Percentiles rank a stretch among this genome's conserved stretches.
These are phyloP conservation scores for Xylariaceae sp. DNA, from an alignment of 2,329 filamentous ascomycete genomes.

Conservation along the genomic window DNA sequence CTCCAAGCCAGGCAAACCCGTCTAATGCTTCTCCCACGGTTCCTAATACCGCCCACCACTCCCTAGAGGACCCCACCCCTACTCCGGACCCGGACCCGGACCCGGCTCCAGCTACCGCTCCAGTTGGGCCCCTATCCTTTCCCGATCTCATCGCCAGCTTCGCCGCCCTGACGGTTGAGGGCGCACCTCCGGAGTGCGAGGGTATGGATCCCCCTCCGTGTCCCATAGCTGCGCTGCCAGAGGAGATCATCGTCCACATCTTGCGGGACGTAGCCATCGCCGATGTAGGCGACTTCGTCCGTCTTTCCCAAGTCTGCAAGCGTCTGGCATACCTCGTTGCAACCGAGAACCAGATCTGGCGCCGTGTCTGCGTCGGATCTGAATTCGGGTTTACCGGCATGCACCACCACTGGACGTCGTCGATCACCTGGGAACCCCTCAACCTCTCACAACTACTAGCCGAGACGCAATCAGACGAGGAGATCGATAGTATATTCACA, in stretches of 20 bases:
- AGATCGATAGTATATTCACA: constrained; percentile 27
- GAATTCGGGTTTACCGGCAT: constrained; percentile 79
- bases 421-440: constrained; percentile 52
- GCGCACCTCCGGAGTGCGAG: constrained; percentile 64
- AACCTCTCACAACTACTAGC: constrained; percentile 21
- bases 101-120: neutral
- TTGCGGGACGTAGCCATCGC: constrained; percentile 64
- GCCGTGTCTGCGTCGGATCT: constrained; percentile 61
- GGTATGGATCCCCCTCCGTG: constrained; percentile 71
- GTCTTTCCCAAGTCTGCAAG: constrained; percentile 78
- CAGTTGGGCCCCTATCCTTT: constrained; percentile 44
- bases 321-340: constrained; percentile 78
- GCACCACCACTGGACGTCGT: constrained; percentile 72
- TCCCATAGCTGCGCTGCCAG: constrained; percentile 71
- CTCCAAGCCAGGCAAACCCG: constrained; percentile 18
- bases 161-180: constrained; percentile 62
- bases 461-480: constrained; percentile 11
- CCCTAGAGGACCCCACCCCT: constrained; percentile 40
- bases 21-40: constrained; percentile 46
- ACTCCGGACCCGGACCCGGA: neutral
- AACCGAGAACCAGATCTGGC: constrained; percentile 85
- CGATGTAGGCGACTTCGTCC: constrained; percentile 74
- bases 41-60: constrained; percentile 51
- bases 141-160: constrained; percentile 74
- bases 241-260: constrained; percentile 81